These are phyloP conservation scores for Huntiella omanensis DNA, from an alignment of 2,329 filamentous ascomycete genomes.

Conservation along the genomic window DNA sequence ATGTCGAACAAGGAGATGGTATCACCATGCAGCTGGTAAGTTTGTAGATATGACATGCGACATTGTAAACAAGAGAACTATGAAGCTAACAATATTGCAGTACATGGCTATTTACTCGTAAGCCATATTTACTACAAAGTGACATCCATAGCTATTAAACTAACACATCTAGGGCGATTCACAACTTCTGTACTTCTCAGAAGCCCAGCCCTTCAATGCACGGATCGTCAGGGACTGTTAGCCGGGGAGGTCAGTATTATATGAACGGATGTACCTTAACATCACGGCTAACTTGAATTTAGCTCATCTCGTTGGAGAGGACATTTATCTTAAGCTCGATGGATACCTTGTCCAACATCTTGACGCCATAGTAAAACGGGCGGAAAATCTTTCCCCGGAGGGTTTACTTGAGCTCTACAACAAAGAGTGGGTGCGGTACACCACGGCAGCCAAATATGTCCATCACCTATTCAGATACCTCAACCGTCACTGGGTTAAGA, in stretches of 20 bases:
- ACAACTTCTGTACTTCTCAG: slow-evolving; percentile 98
- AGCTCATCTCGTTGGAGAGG: slow-evolving; percentile 90
- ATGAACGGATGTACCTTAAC: neutral
- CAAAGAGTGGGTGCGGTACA: slow-evolving; percentile 90
- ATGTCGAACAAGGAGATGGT: slow-evolving; percentile 61
- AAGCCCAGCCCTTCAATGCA: slow-evolving; percentile 36
- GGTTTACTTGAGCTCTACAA: slow-evolving; percentile 86
- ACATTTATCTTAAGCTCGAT: slow-evolving; percentile 83
- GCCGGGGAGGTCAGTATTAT: slow-evolving; percentile 38
- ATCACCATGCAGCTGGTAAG: slow-evolving; percentile 78
- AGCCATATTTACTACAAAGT: slow-evolving; percentile 9
- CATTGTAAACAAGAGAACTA: neutral
- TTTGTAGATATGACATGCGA: slow-evolving; percentile 7
- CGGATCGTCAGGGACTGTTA: slow-evolving; percentile 28
- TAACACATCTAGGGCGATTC: slow-evolving; percentile 47
- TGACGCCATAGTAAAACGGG: slow-evolving; percentile 47
- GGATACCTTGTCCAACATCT: slow-evolving; percentile 69
- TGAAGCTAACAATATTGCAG: slow-evolving; percentile 19
- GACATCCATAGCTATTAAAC: neutral
- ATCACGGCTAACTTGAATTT: slow-evolving; percentile 2
- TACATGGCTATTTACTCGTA: slow-evolving; percentile 97
- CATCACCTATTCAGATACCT: slow-evolving; percentile 93
- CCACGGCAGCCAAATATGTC: slow-evolving; percentile 87
- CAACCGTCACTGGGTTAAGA: slow-evolving; percentile 96
- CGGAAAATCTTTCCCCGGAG: slow-evolving; percentile 70